A percentile compares a stretch with the other conserved stretches of the same genome.
These are phyloP conservation scores for Spergularia marina DNA, from an alignment of 148 eudicot species.

Conservation along the genomic window DNA sequence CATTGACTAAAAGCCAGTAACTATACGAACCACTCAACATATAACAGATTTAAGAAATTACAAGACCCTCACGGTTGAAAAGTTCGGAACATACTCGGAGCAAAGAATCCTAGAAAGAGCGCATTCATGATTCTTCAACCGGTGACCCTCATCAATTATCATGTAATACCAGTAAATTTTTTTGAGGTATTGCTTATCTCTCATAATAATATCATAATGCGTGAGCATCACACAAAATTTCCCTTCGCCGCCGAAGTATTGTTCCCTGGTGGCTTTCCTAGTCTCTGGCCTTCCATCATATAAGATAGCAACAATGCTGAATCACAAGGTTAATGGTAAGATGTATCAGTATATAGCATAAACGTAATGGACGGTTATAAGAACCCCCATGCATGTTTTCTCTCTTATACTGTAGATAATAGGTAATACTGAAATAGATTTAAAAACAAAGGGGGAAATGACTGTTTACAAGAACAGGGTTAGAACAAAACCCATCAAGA, in stretches of 20 bases:
- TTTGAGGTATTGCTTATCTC: slow-evolving; percentile 85
- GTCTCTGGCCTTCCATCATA: slow-evolving; percentile 86
- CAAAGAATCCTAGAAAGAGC: slow-evolving; percentile 89
- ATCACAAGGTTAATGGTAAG: slow-evolving; percentile 25
- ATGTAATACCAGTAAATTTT: slow-evolving; percentile 92
- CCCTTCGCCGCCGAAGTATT: slow-evolving; percentile 76
- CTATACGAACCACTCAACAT: neutral
- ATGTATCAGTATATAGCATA: slow-evolving; percentile 2
- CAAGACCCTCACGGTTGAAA: neutral
- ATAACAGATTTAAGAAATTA: neutral
- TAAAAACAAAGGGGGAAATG: neutral
- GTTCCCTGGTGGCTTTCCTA: slow-evolving; percentile 87
- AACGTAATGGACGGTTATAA: neutral
- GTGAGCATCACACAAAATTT: slow-evolving; percentile 88
- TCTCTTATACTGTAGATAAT: neutral
- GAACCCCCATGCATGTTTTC: neutral
- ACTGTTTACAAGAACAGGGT: slow-evolving; percentile 6
- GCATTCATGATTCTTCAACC: slow-evolving; percentile 87
- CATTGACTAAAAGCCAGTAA: neutral
- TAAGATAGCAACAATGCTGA: slow-evolving; percentile 76
- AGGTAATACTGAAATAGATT: neutral
- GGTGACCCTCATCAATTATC: slow-evolving; percentile 97
- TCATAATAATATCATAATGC: slow-evolving; percentile 96
- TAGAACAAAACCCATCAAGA: neutral
- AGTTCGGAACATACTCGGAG: slow-evolving; percentile 60